A percentile compares a stretch with the other conserved stretches of the same genome.
Evolutionary conservation across 140 eudicot species (phyloP).

Genomic region (Eryngium alpinum): DNA sequence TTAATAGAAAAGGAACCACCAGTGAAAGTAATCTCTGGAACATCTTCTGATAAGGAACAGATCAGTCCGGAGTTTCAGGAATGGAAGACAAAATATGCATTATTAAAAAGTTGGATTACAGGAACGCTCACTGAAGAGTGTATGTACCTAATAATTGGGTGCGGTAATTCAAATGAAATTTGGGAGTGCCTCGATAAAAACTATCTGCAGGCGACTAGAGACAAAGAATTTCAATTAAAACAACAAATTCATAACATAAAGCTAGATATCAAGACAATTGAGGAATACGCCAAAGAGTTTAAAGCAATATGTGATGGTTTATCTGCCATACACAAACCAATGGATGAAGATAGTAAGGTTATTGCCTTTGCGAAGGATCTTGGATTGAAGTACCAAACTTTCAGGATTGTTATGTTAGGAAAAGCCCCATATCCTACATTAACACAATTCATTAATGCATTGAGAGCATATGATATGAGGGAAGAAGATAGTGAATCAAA

Average conservation of each 20-base stretch:
- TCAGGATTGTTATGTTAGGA: neutral
- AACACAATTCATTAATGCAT: neutral
- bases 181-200: neutral
- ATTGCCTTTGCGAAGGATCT: neutral
- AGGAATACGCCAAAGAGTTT: neutral
- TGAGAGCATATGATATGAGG: neutral
- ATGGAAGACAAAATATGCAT: neutral
- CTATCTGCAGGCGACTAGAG: neutral
- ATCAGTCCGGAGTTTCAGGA: too few species aligned
- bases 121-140: neutral
- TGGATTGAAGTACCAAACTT: neutral
- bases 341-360: neutral
- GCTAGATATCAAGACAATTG: neutral
- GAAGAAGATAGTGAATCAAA: neutral
- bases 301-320: neutral
- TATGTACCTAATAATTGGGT: neutral
- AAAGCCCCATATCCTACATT: neutral
- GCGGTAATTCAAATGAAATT: neutral
- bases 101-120: neutral
- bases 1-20: neutral
- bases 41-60: neutral
- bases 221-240: neutral
- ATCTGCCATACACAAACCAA: neutral
- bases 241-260: neutral
- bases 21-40: neutral